phyloP scores from a whole-genome alignment of 352 stramenopile species.

The Phytopythium vexans region DNA sequence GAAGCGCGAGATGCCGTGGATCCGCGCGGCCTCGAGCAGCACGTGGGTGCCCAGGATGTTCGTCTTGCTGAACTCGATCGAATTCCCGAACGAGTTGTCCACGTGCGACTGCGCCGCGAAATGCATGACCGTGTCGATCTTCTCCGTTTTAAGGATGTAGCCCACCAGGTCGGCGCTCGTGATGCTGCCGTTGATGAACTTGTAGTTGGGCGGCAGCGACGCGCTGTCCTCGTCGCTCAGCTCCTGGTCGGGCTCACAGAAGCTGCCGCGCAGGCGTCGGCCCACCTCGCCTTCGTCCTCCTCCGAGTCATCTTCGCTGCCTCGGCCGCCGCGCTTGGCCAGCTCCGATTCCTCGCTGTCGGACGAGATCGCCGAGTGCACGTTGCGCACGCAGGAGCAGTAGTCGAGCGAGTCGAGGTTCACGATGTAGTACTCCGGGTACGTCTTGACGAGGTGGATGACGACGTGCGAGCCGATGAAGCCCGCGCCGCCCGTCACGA shows the following conservation, averaged over 20 bases:
- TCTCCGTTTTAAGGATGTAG: constrained; percentile 93
- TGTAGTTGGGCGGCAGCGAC: constrained; percentile 73
- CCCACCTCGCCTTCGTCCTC: constrained; percentile 34
- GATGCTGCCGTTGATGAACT: constrained; percentile 99
- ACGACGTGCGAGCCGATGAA: constrained; percentile 98
- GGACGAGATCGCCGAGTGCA: constrained; percentile 52
- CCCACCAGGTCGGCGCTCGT: constrained; percentile 90
- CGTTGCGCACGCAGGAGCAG: constrained; percentile 66
- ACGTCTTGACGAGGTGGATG: constrained; percentile 95
- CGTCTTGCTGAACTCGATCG: constrained; percentile 96
- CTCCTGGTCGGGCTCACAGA: constrained; percentile 46
- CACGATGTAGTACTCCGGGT: constrained; percentile 97
- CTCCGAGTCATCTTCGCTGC: constrained; percentile 16
- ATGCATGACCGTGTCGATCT: constrained; percentile 98
- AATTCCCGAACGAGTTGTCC: constrained; percentile 99
- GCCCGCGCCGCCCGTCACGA: constrained; percentile 96
- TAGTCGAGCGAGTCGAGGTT: constrained; percentile 93
- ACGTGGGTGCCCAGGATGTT: constrained; percentile 99
- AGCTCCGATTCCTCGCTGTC: constrained; percentile 3
- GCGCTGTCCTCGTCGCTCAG: constrained; percentile 18
- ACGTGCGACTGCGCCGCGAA: constrained; percentile 98
- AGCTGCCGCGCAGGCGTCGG: constrained; percentile 48
- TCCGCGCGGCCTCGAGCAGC: constrained; percentile 94
- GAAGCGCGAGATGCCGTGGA: constrained; percentile 90
- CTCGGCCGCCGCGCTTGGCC: constrained; percentile 1